A percentile compares a stretch with the other conserved stretches of the same genome.
Conservation (phyloP, 352 stramenopile genomes). For the Albugo laibachii region DNA sequence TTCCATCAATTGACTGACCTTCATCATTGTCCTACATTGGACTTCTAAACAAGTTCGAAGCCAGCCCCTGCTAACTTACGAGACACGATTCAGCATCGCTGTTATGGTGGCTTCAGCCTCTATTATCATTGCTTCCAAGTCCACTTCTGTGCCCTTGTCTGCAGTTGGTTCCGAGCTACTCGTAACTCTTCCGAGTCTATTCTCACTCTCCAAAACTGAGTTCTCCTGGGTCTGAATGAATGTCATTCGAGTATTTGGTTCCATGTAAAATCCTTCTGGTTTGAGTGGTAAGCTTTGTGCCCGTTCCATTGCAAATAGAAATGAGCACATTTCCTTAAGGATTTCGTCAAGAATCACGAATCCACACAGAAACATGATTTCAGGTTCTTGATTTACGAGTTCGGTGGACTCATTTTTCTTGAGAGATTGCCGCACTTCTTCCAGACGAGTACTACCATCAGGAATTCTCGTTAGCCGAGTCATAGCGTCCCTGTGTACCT, state of each 20-base stretch:
- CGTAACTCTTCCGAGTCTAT: too few relatives aligned
- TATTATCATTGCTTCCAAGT: too few relatives aligned
- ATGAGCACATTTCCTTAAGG: conserved; percentile 65
- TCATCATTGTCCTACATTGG: too few relatives aligned
- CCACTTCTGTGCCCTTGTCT: too few relatives aligned
- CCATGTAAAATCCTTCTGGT: conserved; percentile 66
- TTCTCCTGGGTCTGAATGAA: too few relatives aligned
- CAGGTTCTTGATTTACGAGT: not conserved
- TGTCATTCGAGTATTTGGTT: not conserved
- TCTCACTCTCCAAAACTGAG: too few relatives aligned
- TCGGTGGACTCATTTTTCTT: conserved; percentile 24
- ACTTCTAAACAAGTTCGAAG: too few relatives aligned
- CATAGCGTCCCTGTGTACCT: conserved; percentile 46
- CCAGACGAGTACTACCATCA: conserved; percentile 19
- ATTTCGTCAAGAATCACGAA: conserved; percentile 74
- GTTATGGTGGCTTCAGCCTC: too few relatives aligned
- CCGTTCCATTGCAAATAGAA: conserved; percentile 55
- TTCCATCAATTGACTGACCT: too few relatives aligned
- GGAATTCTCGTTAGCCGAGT: conserved; percentile 35
- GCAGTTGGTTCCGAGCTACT: too few relatives aligned
- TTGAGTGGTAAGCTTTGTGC: conserved; percentile 54
- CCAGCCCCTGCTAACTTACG: too few relatives aligned
- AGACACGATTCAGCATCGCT: too few relatives aligned
- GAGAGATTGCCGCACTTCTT: conserved; percentile 39
- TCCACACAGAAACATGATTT: conserved; percentile 21